Percentiles rank a stretch among this genome's conserved stretches.
These are phyloP conservation scores for Phanerochaete carnosa DNA, from an alignment of 768 basidiomycete genomes.

Conservation along the genomic window DNA sequence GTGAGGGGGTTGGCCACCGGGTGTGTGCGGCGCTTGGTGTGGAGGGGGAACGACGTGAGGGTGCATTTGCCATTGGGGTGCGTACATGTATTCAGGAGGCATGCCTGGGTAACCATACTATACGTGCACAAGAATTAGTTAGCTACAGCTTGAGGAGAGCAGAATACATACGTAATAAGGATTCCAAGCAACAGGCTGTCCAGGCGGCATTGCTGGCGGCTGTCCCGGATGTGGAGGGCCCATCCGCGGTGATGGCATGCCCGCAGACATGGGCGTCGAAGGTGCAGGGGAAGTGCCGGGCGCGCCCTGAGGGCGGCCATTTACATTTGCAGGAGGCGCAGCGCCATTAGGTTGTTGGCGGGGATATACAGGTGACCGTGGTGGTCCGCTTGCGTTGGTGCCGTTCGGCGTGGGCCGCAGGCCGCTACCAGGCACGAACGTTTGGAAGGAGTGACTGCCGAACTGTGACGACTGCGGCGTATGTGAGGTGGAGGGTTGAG, in stretches of 20 bases:
- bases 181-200: constrained; percentile 34
- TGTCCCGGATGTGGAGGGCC: constrained; percentile 54
- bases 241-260: constrained; percentile 67
- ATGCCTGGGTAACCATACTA: constrained; percentile 36
- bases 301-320: constrained; percentile 40
- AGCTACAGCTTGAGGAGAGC: not conserved
- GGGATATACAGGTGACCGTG: constrained; percentile 65
- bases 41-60: constrained; percentile 31
- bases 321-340: constrained; percentile 45
- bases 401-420: constrained; percentile 43
- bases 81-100: constrained; percentile 42
- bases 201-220: constrained; percentile 48
- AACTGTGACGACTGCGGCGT: constrained; percentile 38
- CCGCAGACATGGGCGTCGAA: constrained; percentile 39
- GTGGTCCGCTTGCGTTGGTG: constrained; percentile 24
- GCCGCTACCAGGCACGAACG: constrained; percentile 44
- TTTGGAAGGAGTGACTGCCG: constrained; percentile 38
- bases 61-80: constrained; percentile 30
- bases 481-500: constrained; percentile 23
- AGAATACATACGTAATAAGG: constrained; percentile 60
- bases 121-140: constrained; percentile 2
- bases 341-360: constrained; percentile 64
- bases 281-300: constrained; percentile 38
- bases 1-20: constrained; percentile 24
- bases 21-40: constrained; percentile 30